Conservation (phyloP, 192 early-diverging fungal species). For the Gigaspora rosea region DNA sequence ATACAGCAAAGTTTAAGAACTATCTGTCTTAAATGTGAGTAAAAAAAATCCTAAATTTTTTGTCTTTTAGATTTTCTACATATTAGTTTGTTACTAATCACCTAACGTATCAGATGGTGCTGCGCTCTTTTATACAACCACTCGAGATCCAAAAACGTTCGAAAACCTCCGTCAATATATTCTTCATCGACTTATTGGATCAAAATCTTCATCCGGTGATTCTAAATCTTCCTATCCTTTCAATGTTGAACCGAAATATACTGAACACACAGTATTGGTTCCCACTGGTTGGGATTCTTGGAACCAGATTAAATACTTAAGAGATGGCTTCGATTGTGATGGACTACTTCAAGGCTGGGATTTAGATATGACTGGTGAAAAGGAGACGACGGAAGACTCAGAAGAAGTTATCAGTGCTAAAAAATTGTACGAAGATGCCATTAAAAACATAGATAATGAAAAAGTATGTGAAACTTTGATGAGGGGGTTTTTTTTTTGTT, state of each 20-base stretch:
- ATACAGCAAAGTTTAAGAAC: conserved; percentile 92
- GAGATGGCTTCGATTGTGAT: conserved; percentile 73
- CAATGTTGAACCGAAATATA: conserved; percentile 71
- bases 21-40: conserved; percentile 85
- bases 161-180: conserved; percentile 77
- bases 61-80: not conserved
- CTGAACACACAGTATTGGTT: conserved; percentile 86
- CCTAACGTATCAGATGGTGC: conserved; percentile 69
- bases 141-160: conserved; percentile 75
- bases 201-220: conserved; percentile 29
- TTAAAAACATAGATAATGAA: conserved; percentile 30
- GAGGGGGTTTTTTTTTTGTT: too few species aligned
- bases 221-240: conserved; percentile 55
- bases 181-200: conserved; percentile 67
- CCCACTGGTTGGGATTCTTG: conserved; percentile 94
- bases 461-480: conserved; percentile 8
- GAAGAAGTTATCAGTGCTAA: conserved; percentile 52
- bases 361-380: conserved; percentile 47
- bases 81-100: not conserved
- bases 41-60: not conserved
- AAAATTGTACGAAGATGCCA: conserved; percentile 61
- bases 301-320: conserved; percentile 79
- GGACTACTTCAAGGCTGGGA: conserved; percentile 65
- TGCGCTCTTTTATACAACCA: conserved; percentile 87
- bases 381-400: conserved; percentile 24